phyloP scores from a whole-genome alignment of 257 asterid species.

The Penstemon newberryi region DNA sequence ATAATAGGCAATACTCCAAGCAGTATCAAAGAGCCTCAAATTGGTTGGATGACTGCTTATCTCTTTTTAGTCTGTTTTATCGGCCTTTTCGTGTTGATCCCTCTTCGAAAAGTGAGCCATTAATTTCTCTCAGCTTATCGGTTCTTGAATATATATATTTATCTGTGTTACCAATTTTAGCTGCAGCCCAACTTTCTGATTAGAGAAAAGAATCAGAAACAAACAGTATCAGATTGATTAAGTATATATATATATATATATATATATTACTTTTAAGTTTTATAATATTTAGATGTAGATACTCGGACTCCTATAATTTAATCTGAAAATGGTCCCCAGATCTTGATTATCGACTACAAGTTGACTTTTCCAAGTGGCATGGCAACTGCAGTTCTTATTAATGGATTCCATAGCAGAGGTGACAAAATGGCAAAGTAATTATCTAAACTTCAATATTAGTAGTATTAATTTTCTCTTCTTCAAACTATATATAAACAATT shows the following conservation, averaged over 20 bases:
- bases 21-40: conserved; percentile 70
- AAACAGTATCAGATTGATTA: neutral
- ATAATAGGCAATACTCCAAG: conserved; percentile 57
- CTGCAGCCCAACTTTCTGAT: conserved; percentile 8
- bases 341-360: conserved; percentile 82
- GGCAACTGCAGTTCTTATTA: conserved; percentile 91
- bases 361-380: conserved; percentile 88
- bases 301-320: no score
- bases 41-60: conserved; percentile 86
- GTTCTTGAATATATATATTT: neutral
- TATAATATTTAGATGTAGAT: no score
- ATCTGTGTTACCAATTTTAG: conserved; percentile 16
- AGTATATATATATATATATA: no score
- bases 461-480: no score
- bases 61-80: conserved; percentile 70
- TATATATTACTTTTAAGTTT: no score
- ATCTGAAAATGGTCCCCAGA: conserved; percentile 43
- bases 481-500: no score
- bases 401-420: conserved; percentile 78
- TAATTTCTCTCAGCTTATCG: no score
- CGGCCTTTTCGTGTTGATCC: conserved; percentile 80
- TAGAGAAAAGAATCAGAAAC: conserved; percentile 2
- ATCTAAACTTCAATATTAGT: neutral
- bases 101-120: conserved; percentile 72
- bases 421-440: conserved; percentile 70